Conservation (phyloP, 1,284 basidiomycete species). For the Papiliotrema terrestris region DNA sequence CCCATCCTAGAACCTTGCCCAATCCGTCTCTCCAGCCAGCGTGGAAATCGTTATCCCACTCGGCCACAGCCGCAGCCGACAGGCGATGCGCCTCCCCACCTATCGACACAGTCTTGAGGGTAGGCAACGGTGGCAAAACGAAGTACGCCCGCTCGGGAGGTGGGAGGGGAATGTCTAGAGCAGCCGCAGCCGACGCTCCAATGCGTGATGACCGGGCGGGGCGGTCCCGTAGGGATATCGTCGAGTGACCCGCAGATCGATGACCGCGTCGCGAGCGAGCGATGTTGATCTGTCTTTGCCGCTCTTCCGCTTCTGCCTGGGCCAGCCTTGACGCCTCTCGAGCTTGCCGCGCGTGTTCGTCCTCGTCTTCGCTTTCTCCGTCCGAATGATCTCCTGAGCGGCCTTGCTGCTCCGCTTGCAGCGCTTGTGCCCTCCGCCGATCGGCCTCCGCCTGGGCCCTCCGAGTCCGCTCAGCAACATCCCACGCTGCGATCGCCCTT, state of each 20-base stretch:
- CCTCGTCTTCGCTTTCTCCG: slow-evolving; percentile 9
- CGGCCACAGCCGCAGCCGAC: slow-evolving; percentile 19
- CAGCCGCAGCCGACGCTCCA: slow-evolving; percentile 7
- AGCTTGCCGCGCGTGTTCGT: slow-evolving; percentile 10
- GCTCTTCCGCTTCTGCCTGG: slow-evolving; percentile 24
- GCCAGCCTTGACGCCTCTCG: slow-evolving; percentile 4
- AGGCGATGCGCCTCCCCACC: slow-evolving; percentile 45
- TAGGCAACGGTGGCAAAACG: slow-evolving; percentile 46
- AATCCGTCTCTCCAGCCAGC: slow-evolving; percentile 46
- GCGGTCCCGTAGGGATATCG: slow-evolving; percentile 44
- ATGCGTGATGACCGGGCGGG: slow-evolving; percentile 12
- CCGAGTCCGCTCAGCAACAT: slow-evolving; percentile 32
- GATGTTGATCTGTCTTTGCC: slow-evolving; percentile 27
- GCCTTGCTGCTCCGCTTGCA: slow-evolving; percentile 2
- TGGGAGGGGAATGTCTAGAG: slow-evolving; percentile 20
- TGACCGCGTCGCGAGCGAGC: slow-evolving; percentile 39
- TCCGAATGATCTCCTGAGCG: background rate
- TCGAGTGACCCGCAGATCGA: slow-evolving; percentile 42
- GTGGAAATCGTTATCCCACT: slow-evolving; percentile 47
- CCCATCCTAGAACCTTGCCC: slow-evolving; percentile 43
- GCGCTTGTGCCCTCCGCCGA: slow-evolving; percentile 6
- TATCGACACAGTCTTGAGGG: slow-evolving; percentile 40
- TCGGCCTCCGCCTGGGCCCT: slow-evolving; percentile 28
- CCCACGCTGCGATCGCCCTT: slow-evolving; percentile 42
- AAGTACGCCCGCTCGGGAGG: slow-evolving; percentile 38